Evolutionary conservation across 805 yeast species (phyloP), one percentile per base, ranked within the genome.

Genomic region (Hanseniaspora valbyensis): DNA sequence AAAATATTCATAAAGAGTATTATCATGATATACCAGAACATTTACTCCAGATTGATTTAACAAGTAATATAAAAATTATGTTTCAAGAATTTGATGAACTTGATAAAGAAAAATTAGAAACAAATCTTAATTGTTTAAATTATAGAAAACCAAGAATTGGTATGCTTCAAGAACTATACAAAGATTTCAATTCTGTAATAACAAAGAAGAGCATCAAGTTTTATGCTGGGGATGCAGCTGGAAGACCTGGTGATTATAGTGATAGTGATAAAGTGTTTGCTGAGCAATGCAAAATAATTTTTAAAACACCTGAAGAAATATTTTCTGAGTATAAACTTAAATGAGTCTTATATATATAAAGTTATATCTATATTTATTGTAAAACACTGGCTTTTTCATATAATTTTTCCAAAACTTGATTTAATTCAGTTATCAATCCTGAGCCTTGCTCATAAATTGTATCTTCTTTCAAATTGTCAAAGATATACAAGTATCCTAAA

Each of bases 141-240:
- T 46, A 72, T 69, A 67, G 96, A 44, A 90, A 90, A 60, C 98
- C 98, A 0, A 66, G 67, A 4, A 61, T 58, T 1, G 96, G 95
- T 0, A 83, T 89, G 95, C 83, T 84, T 80, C 63, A 71, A 0
- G 73, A 70, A 44, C 67, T 83, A 30, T 53, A 58, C 6, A 57
- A 62, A 14, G 80, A 75, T 56, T 53, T 77, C 13, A 52, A 58
- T 25, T 46, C 28, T 13, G 32, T 39, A 4, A 43, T 44, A 0
- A 58, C 60, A 2, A 54, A 55, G 0, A 52, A 52, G 8, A 19
- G 29, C 16, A 28, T 50, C 34, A 32, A 30, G 18, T 63, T 59
- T 42, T 92, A 67, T 62, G 89, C 88, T n/a, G 98, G 98, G 5
- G 98, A 90, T 67, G 97, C 97, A 0, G 97, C 96, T 6, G 98